These are phyloP conservation scores for Cicer pinnatifidum DNA, from an alignment of 306 rosid genomes.

Conservation along the genomic window DNA sequence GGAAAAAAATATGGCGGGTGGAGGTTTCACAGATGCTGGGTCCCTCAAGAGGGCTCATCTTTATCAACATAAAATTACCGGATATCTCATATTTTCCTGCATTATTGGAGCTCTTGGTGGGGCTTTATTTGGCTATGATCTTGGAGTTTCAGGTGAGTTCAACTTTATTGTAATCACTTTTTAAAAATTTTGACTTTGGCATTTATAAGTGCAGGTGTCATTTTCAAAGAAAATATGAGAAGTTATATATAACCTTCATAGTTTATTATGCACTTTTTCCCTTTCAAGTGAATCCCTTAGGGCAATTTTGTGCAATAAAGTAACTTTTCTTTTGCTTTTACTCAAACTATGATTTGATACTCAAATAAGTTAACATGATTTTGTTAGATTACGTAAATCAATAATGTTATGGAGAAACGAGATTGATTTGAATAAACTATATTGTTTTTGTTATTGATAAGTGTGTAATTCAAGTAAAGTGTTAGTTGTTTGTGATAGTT, in stretches of 20 bases:
- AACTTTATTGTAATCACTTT: not conserved
- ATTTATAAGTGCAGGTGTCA: not conserved
- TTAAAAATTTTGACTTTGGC: not conserved
- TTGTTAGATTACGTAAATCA: too few species aligned
- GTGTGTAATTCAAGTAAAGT: too few species aligned
- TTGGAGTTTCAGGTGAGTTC: conserved; percentile 84
- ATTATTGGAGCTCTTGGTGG: conserved; percentile 88
- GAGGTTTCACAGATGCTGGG: conserved; percentile 52
- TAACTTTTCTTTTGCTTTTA: too few species aligned
- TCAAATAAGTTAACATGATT: too few species aligned
- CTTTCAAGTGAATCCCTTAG: not conserved
- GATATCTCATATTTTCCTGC: conserved; percentile 66
- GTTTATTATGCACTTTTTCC: not conserved
- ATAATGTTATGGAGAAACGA: too few species aligned
- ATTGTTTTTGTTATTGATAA: too few species aligned
- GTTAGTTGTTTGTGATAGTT: too few species aligned
- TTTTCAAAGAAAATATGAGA: not conserved
- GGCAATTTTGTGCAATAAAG: too few species aligned
- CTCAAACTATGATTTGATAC: too few species aligned
- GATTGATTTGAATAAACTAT: too few species aligned
- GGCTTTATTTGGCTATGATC: conserved; percentile 84
- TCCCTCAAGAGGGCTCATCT: conserved; percentile 67
- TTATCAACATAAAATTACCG: conserved; percentile 65
- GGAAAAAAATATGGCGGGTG: conserved; percentile 65
- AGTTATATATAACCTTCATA: not conserved